A percentile compares a stretch with the other conserved stretches of the same genome.
Evolutionary conservation across 768 basidiomycete species (phyloP).

Genomic region (Auricularia heimuer): DNA sequence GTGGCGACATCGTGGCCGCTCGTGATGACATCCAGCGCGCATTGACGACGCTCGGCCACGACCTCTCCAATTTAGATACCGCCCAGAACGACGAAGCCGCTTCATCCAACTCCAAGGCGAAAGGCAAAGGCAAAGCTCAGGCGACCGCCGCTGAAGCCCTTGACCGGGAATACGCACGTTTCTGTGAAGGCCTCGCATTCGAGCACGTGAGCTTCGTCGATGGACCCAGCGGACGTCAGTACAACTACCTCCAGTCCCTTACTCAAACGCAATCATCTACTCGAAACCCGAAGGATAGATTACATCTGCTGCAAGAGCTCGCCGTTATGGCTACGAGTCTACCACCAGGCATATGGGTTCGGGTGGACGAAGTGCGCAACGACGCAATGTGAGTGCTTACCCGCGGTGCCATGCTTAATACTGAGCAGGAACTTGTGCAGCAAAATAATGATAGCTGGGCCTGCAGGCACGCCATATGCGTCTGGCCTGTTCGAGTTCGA

Average conservation of each 20-base stretch:
- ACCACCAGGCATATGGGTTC: conserved; percentile 47
- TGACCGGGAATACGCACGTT: conserved; percentile 32
- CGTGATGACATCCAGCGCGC: conserved; percentile 40
- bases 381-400: conserved; percentile 37
- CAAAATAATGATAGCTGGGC: conserved; percentile 41
- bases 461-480: conserved; percentile 59
- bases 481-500: conserved; percentile 61
- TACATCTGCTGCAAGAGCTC: conserved; percentile 49
- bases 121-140: no score
- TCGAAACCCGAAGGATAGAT: conserved; percentile 35
- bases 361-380: conserved; percentile 47
- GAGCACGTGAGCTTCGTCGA: conserved; percentile 28
- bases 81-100: no score
- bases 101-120: no score
- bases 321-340: conserved; percentile 45
- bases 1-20: conserved; percentile 43
- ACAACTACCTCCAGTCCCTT: no score
- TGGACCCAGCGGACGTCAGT: background rate
- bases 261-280: conserved; percentile 26
- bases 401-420: conserved; percentile 28
- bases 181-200: conserved; percentile 41
- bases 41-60: conserved; percentile 30
- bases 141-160: conserved; percentile 19
- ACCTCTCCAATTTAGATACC: no score
- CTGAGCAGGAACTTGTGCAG: no score